These are phyloP conservation scores for Keithomyces neogunnii DNA, from an alignment of 2,329 filamentous ascomycete species.

Conservation along the genomic window DNA sequence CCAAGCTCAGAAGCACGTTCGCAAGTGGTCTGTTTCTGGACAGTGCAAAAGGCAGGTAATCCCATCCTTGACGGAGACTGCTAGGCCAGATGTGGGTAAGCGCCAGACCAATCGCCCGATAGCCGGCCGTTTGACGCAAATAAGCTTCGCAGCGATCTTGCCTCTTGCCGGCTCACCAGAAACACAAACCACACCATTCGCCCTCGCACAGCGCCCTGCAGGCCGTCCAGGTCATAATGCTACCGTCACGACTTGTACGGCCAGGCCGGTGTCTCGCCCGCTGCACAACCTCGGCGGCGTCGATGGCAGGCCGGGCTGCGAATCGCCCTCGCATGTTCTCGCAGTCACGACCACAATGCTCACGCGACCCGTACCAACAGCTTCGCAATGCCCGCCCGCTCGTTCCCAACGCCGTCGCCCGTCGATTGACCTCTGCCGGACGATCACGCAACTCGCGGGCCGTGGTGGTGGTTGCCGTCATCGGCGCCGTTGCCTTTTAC, in stretches of 20 bases:
- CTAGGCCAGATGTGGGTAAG: too few species aligned
- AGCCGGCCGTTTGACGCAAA: too few species aligned
- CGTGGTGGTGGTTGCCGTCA: constrained; percentile 30
- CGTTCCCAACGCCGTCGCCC: constrained; percentile 17
- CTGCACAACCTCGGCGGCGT: neutral
- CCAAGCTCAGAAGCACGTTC: too few species aligned
- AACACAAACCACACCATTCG: too few species aligned
- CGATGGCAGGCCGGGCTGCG: neutral
- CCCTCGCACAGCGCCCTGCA: neutral
- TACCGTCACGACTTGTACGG: constrained; percentile 1
- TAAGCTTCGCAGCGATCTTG: too few species aligned
- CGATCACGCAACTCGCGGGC: constrained; percentile 21
- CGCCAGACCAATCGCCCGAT: too few species aligned
- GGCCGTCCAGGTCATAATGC: neutral
- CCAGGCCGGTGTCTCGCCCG: neutral
- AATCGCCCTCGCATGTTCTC: neutral
- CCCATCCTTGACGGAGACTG: too few species aligned
- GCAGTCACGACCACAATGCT: neutral
- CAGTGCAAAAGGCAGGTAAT: too few species aligned
- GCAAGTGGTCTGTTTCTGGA: too few species aligned
- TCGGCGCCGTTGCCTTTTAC: constrained; percentile 51
- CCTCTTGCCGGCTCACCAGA: too few species aligned
- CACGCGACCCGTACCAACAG: constrained; percentile 15
- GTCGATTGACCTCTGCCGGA: constrained; percentile 18
- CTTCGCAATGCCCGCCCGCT: constrained; percentile 24